Conservation (phyloP, 495 filamentous ascomycete genomes). For the Daldinia grandis region DNA sequence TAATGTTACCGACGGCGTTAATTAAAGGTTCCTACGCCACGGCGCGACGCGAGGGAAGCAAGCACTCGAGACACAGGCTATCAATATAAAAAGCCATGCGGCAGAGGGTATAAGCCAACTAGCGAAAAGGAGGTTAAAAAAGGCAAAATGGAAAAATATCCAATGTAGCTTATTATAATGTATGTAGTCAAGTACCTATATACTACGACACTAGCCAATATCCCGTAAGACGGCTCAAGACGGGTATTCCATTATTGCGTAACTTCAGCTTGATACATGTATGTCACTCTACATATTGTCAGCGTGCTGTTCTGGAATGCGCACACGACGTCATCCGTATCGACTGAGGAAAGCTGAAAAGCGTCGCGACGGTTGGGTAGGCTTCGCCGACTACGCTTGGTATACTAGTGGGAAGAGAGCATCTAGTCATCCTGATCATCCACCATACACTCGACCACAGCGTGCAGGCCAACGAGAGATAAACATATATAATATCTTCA, state of each 20-base stretch:
- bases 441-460: constrained; percentile 12
- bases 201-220: not conserved
- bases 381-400: constrained; percentile 11
- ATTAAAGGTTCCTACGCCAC: not conserved
- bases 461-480: constrained; percentile 10
- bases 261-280: constrained; percentile 7
- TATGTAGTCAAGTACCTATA: not conserved
- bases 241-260: not conserved
- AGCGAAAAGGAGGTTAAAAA: not conserved
- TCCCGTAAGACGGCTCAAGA: constrained; percentile 22
- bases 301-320: constrained; percentile 2
- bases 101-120: not conserved
- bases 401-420: constrained; percentile 4
- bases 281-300: constrained; percentile 3
- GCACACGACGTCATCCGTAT: constrained; percentile 17
- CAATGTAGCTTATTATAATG: constrained; percentile 2
- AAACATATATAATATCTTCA: constrained; percentile 3
- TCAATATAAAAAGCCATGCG: not conserved
- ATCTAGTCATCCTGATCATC: constrained; percentile 5
- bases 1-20: not conserved
- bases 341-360: constrained; percentile 1
- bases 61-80: not conserved
- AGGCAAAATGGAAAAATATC: constrained; percentile 11
- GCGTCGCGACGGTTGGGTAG: not conserved
- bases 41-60: constrained; percentile 29